Evolutionary conservation across 495 filamentous ascomycete species (phyloP).

Genomic region (Penicillium robsamsonii): DNA sequence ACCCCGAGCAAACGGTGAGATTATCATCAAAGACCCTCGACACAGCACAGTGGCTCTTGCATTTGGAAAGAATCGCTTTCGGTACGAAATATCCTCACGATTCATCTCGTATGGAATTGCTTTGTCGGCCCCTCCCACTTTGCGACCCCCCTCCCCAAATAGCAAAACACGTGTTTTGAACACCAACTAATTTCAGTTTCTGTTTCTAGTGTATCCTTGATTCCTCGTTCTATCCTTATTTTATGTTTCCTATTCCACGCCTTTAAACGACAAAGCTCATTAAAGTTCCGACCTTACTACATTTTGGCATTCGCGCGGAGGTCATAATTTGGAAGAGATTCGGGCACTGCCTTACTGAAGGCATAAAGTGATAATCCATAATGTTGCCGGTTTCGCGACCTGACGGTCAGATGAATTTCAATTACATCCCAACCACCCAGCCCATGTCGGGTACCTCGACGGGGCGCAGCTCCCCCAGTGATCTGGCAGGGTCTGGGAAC

Average conservation of each 20-base stretch:
- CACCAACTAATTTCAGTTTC: constrained; percentile 9
- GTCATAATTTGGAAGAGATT: constrained; percentile 22
- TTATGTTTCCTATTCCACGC: constrained; percentile 20
- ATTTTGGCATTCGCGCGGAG: constrained; percentile 12
- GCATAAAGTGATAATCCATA: constrained; percentile 54
- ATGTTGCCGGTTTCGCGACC: constrained; percentile 79
- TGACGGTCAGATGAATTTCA: constrained; percentile 74
- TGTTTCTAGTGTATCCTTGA: background rate
- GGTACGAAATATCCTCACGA: constrained; percentile 6
- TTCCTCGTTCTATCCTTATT: constrained; percentile 4
- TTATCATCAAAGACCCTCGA: constrained; percentile 7
- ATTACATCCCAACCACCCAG: constrained; percentile 69
- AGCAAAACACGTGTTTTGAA: constrained; percentile 1
- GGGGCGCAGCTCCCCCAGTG: constrained; percentile 81
- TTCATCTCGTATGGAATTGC: constrained; percentile 11
- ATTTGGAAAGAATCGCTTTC: background rate
- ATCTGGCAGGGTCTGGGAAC: constrained; percentile 65
- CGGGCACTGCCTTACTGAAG: constrained; percentile 27
- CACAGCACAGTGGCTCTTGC: background rate
- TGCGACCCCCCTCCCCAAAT: constrained; percentile 8
- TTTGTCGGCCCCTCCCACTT: constrained; percentile 26
- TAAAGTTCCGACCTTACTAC: constrained; percentile 11
- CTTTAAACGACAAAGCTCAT: constrained; percentile 12
- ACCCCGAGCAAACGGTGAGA: constrained; percentile 5
- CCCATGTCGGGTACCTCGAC: constrained; percentile 83